Base-by-base conservation (phyloP, 305 asterid species). In the Fraxinus sp. region DNA sequence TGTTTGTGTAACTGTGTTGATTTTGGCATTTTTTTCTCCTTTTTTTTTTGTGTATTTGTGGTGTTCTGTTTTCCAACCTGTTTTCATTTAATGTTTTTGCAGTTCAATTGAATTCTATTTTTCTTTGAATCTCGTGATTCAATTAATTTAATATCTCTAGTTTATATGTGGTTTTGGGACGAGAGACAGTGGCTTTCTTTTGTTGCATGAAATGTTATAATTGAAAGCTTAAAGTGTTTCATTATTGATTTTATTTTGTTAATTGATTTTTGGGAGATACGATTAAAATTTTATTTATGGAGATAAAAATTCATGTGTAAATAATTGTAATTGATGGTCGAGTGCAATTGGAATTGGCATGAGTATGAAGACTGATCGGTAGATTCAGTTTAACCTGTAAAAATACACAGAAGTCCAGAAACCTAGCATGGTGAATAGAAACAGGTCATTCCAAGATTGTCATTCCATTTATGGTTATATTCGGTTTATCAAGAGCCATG, bases 131-230 rank as follows among this genome's bases (percentile, higher is more conserved):
- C 28, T 85, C n/a, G 39, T 39, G 39, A 79, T 72, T 66, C 71
- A 52, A 7, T 9, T 76, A 22, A 55, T 28, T 35, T 81, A 16
- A 57, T 1, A 9, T 52, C 80, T 70, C 72, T 36, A 4, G 20
- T 79, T 7, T 22, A 4, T 2, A 36, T 39, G 85, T 81, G 84
- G 79, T 83, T 64, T 59, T 35, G 55, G 52, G 5, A 32, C 2
- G 49, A 24, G 13, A 46, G 57, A 11, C 33, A 77, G 81, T 66
- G 68, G 43, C 78, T 82, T 74, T 79, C 26, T 62, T 82, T 86
- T 82, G 85, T 82, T 88, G 91, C 89, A 86, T 86, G 89, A 83
- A 57, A 75, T 79, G 43, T 66, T 64, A 33, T 13, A 77, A 74
- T 55, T 80, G 82, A 59, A 26, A 37, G 57, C 76, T 35, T 77